phyloP scores from a whole-genome alignment of 345 rosid genomes.

The Ceriops decandra region DNA sequence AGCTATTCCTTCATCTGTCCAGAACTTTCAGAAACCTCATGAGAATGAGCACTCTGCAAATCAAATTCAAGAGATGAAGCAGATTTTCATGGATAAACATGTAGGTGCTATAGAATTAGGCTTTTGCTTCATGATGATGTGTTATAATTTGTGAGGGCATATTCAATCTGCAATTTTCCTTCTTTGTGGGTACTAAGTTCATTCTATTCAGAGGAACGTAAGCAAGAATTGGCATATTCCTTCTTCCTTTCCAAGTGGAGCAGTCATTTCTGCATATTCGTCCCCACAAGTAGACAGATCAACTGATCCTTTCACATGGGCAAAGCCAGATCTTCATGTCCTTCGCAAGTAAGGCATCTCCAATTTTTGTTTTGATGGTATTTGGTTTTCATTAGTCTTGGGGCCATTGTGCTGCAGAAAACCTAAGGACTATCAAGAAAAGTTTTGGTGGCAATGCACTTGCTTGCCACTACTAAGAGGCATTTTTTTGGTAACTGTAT shows the following conservation, averaged over 20 bases:
- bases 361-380: constrained; percentile 11
- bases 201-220: constrained; percentile 69
- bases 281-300: constrained; percentile 92
- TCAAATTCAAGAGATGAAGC: constrained; percentile 42
- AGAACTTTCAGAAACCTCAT: constrained; percentile 27
- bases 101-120: constrained; percentile 32
- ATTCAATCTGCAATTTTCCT: constrained; percentile 2
- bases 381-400: constrained; percentile 2
- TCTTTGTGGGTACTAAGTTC: constrained; percentile 12
- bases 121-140: not conserved
- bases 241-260: constrained; percentile 81
- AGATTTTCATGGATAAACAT: constrained; percentile 84
- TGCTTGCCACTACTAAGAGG: not conserved
- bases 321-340: constrained; percentile 77
- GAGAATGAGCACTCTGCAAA: constrained; percentile 29
- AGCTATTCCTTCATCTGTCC: constrained; percentile 28
- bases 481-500: not conserved
- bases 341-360: constrained; percentile 56
- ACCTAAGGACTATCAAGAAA: too few relatives aligned
- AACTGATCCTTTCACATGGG: constrained; percentile 87
- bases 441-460: not conserved
- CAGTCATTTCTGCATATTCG: constrained; percentile 69
- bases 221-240: constrained; percentile 99
- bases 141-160: not conserved
- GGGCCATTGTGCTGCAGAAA: not conserved